These are phyloP conservation scores for Candida succiphila DNA, from an alignment of 805 yeast species.

Conservation along the genomic window DNA sequence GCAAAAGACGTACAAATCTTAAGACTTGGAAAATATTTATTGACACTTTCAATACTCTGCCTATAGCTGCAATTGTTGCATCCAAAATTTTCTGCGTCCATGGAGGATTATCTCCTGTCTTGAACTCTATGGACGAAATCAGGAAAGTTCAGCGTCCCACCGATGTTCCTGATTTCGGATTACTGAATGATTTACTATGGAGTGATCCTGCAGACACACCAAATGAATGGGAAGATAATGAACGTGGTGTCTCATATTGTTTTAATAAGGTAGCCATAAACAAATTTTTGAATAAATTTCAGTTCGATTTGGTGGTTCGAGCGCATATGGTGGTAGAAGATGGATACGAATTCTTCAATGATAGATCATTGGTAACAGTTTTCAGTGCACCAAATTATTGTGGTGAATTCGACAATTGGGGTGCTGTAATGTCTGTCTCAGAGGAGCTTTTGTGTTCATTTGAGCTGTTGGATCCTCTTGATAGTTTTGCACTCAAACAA, in stretches of 20 bases:
- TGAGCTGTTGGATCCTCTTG: constrained; percentile 89
- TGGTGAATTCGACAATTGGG: constrained; percentile 90
- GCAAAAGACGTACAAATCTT: constrained; percentile 85
- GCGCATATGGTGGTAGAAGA: constrained; percentile 88
- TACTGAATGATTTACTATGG: constrained; percentile 72
- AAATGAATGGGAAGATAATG: constrained; percentile 84
- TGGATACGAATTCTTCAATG: constrained; percentile 70
- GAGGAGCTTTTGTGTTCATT: constrained; percentile 90
- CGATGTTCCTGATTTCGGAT: constrained; percentile 78
- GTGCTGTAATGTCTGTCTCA: constrained; percentile 95
- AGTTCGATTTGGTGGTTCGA: constrained; percentile 72
- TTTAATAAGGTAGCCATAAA: constrained; percentile 73
- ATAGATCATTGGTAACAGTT: constrained; percentile 60
- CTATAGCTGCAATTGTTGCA: constrained; percentile 92
- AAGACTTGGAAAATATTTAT: constrained; percentile 91
- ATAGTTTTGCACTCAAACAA: constrained; percentile 84
- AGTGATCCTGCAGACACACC: constrained; percentile 77
- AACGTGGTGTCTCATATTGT: constrained; percentile 76
- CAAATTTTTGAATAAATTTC: constrained; percentile 63
- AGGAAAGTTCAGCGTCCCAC: constrained; percentile 71
- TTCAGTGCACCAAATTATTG: constrained; percentile 72
- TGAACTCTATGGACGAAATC: constrained; percentile 66
- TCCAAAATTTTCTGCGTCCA: constrained; percentile 90
- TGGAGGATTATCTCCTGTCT: constrained; percentile 74
- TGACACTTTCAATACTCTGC: constrained; percentile 91